phyloP scores from a whole-genome alignment of 2,329 filamentous ascomycete species.

The Arthrobotrys musiformis region DNA sequence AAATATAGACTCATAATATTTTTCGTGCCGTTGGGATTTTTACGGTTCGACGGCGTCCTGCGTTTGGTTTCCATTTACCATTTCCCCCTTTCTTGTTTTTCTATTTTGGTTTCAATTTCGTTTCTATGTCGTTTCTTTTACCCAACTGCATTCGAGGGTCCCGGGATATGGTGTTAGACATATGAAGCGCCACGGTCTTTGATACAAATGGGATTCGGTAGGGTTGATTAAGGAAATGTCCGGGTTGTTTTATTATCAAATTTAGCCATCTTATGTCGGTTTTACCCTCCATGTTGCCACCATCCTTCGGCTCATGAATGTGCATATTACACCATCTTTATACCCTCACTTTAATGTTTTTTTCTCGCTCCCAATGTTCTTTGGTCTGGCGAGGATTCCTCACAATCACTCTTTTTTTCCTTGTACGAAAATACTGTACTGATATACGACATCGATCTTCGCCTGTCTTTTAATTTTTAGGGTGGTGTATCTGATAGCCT shows the following conservation, averaged over 20 bases:
- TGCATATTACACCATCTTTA: constrained; percentile 10
- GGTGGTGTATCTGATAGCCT: constrained; percentile 12
- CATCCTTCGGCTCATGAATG: constrained; percentile 11
- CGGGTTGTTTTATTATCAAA: constrained; percentile 25
- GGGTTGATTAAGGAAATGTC: constrained; percentile 32
- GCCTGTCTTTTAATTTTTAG: neutral
- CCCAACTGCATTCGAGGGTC: neutral
- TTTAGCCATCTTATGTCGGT: constrained; percentile 7
- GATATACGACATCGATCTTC: constrained; percentile 14
- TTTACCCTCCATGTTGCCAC: constrained; percentile 12
- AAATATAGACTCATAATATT: constrained; percentile 11
- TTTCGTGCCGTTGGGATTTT: constrained; percentile 7
- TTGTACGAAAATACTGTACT: constrained; percentile 20
- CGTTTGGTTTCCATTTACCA: constrained; percentile 8
- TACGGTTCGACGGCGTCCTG: constrained; percentile 37
- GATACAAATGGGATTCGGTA: constrained; percentile 20
- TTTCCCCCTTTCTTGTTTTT: neutral
- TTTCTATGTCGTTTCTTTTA: constrained; percentile 5
- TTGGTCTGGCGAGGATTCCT: neutral
- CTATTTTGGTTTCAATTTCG: neutral
- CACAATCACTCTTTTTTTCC: neutral
- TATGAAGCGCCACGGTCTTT: constrained; percentile 2
- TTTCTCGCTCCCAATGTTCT: neutral
- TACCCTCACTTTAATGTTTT: constrained; percentile 10
- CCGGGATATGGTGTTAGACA: constrained; percentile 22